Evolutionary conservation across 2,329 filamentous ascomycete species (phyloP).

Genomic region (Beauveria scarabaeidicola): DNA sequence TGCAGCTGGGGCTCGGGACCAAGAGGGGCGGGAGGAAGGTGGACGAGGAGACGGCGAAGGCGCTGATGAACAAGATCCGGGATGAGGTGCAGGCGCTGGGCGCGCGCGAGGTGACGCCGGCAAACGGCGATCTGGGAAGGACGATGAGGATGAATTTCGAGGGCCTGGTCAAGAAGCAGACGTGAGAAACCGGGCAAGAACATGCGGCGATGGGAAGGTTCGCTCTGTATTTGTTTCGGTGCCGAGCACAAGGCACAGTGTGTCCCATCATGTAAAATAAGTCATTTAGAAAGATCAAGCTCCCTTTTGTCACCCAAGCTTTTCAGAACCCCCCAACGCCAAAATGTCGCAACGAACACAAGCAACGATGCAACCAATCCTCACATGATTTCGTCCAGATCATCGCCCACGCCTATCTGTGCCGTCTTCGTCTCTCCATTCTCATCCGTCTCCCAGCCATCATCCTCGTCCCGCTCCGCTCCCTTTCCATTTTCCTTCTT

Average conservation of each 20-base stretch:
- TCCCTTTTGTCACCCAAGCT: neutral
- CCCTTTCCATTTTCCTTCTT: conserved; percentile 14
- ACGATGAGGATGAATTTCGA: conserved; percentile 37
- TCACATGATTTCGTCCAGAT: conserved; percentile 27
- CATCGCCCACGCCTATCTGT: conserved; percentile 19
- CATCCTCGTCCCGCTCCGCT: conserved; percentile 14
- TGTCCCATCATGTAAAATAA: neutral
- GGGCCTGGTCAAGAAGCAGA: conserved; percentile 16
- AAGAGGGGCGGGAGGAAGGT: conserved; percentile 56
- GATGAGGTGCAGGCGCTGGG: conserved; percentile 26
- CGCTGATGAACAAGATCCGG: conserved; percentile 38
- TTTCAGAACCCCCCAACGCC: neutral
- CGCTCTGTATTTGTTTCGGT: neutral
- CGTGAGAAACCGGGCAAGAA: neutral
- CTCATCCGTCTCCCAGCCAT: conserved; percentile 26
- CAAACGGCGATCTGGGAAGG: conserved; percentile 36
- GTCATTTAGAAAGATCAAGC: neutral
- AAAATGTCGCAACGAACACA: neutral
- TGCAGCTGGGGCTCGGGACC: conserved; percentile 62
- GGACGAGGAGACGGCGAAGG: conserved; percentile 50
- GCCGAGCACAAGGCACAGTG: neutral
- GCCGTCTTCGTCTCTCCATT: conserved; percentile 14
- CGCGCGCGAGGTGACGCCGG: conserved; percentile 35
- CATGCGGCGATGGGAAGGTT: too few relatives aligned
- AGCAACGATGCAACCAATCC: neutral